Evolutionary conservation across 805 yeast species (phyloP).

Genomic region (Kluyveromyces starmeri): DNA sequence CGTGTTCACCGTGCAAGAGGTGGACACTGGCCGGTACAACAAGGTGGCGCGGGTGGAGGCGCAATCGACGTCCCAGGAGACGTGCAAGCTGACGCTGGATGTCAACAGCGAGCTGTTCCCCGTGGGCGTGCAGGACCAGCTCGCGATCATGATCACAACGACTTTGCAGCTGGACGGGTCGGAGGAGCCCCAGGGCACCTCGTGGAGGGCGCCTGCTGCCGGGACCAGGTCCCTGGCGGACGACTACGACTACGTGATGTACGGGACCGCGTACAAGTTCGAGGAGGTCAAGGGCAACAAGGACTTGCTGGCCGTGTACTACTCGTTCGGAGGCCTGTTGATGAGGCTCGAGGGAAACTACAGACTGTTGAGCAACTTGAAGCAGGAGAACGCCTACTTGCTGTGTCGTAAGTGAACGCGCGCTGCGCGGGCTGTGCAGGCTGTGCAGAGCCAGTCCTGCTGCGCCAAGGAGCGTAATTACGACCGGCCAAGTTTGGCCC

Average conservation of each 20-base stretch:
- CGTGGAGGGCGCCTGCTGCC: constrained; percentile 55
- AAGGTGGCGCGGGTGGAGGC: constrained; percentile 86
- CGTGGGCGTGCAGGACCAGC: constrained; percentile 60
- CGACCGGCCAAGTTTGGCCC: no score
- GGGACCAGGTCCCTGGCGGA: constrained; percentile 85
- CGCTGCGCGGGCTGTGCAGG: no score
- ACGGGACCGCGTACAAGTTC: constrained; percentile 94
- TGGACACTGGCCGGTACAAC: constrained; percentile 85
- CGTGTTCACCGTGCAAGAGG: constrained; percentile 74
- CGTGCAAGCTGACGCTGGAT: constrained; percentile 78
- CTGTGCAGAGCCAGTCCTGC: no score
- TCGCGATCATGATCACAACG: constrained; percentile 81
- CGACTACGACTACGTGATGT: constrained; percentile 96
- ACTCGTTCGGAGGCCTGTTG: constrained; percentile 91
- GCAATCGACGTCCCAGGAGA: constrained; percentile 60
- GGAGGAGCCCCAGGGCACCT: constrained; percentile 34
- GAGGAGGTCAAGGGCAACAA: constrained; percentile 54
- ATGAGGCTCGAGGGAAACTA: constrained; percentile 93
- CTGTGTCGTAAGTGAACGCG: constrained; percentile 57
- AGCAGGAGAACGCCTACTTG: constrained; percentile 89
- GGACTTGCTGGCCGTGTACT: constrained; percentile 75
- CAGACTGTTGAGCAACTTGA: constrained; percentile 76
- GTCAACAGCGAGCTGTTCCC: constrained; percentile 90
- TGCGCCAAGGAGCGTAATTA: no score
- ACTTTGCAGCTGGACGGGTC: constrained; percentile 49